Base-by-base conservation (phyloP, 305 asterid species). In the Ilex paraguariensis region DNA sequence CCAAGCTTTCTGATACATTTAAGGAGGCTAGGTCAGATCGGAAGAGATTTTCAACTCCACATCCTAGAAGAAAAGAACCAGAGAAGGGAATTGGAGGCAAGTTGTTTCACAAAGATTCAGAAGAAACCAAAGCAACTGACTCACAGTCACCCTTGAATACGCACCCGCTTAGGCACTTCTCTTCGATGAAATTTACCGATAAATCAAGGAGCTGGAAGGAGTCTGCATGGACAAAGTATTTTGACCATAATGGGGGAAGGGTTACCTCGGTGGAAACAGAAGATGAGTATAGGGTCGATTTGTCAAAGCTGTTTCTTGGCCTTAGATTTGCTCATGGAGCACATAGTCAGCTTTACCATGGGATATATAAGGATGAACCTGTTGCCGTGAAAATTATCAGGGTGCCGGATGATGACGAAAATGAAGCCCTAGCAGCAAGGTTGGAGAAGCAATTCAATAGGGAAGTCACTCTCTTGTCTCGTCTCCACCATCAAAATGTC, bases 341-440 rank as follows among this genome's bases (percentile, higher is more conserved):
- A 0, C 88, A 92, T 68, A 92, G 98, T 73, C 92, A 86, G 74
- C 94, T 92, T 61, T 92, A 92, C 73, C 98, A 80, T 60, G 98
- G 98, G 59, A 70, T 71, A 36, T 92, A 92, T 58, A 75, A 52
- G 75, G 98, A 82, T 28, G 86, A 89, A 63, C 82, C 96, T 4
- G 97, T 92, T 66, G 98, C 98, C 0, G 91, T 92, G 36, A 92
- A 92, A 54, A 79, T 92, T 49, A 87, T 87, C 39, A 79, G 83
- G 67, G 77, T 84, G 32, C 95, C 95, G 13, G 90, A 76, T 69
- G 85, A 80, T 67, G 88, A 83, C 60, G 77, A 75, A 75, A 78
- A 59, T 59, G 78, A 72, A 39, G 62, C 56, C 21, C 56, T 75
- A 42, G 68, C 70, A 54, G 63, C 63, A 59, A 75, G 82, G 54